Evolutionary conservation across 1,284 basidiomycete species (phyloP), one percentile per base, ranked within the genome.

Genomic region (Tilletiaria anomala): DNA sequence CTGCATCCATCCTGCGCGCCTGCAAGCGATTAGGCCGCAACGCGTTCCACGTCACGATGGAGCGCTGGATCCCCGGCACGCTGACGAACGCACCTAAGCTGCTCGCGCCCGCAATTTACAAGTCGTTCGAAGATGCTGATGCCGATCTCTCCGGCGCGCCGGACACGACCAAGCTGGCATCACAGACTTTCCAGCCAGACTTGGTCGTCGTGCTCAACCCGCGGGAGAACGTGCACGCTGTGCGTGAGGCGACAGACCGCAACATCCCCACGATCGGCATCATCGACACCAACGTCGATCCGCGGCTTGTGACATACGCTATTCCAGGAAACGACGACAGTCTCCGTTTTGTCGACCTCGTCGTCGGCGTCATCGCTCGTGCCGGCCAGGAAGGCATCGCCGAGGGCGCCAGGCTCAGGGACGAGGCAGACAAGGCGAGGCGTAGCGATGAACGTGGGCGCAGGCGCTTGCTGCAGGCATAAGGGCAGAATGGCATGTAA

Each of bases 301-400:
- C 93, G 4, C 79, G 93, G 15, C 74, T 88, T 26, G 89, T 97
- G 46, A 96, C 94, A 74, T 97, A 96, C 69, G 82, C 93, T 24
- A 94, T 99, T 58, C 91, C 89, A 1, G 89, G 86, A 29, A 99
- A 97, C 69, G 91, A 96, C 71, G 91, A 96, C 70, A 85, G 80
- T 63, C 76, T 82, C 6, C 77, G 88, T 40, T 83, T 86, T 15
- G 82, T 85, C 34, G 89, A 96, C 63, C 72, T 99, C 24, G 76
- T 99, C 49, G 78, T 82, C 2, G 89, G 88, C 18, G 78, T 96
- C 6, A 72, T 99, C 40, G 86, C 85, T 53, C 77, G 93, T 52
- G 93, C 93, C 0, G 93, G 87, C 10, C 44, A 66, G 41, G 60
- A 67, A 22, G 65, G 65, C 4, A 43, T 64, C 26, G 10, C 10